Base-by-base conservation (phyloP, 2,329 filamentous ascomycete genomes). In the Pleomassaria siparia region DNA sequence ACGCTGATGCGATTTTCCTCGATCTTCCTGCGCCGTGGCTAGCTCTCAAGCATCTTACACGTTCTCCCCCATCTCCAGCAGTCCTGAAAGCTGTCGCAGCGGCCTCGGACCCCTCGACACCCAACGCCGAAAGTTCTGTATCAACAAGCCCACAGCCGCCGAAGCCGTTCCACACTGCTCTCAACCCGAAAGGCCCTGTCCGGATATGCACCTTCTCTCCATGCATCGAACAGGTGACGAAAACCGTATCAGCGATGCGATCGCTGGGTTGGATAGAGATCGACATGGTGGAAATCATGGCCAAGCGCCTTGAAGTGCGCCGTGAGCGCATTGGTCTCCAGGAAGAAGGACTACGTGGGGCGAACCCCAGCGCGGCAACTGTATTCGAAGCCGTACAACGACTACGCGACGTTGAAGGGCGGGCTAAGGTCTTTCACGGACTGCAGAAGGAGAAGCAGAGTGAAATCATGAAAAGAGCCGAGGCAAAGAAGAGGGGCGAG, bases 121-220 rank as follows among this genome's bases (percentile, higher is more conserved):
- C 15, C 75, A 85, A 24, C 18, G 24, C 18, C 2, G 58, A 46
- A 72, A 21, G 25, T 46, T 18, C 24, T 9, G 21, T 30, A 9
- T 36, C 30, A 8, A 15, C 18, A 10, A 46, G 9, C 33, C 47
- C 4, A 10, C 53, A 7, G 20, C 52, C 1, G 16, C 32, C 7
- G n/a, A 54, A 53, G 15, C 56, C 62, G 20, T 69, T 69, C 49
- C 58, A 56, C 30, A 79, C 80, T 1, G 78, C 82, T 0, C 78
- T 97, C 10, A 86, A 94, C 56, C 84, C 89, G 0, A 78, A 80
- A n/a, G 80, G 82, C 33, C 80, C 87, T 4, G 83, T 86, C 1
- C 81, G 94, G 64, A 81, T 99, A 45, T 99, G 94, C 75, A 95
- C 91, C 0, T 99, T 99, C 74, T 95, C 88, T 1, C 94, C 94